Evolutionary conservation across 208 protist genomes (phyloP).

Genomic region (Leishmania arabica): DNA sequence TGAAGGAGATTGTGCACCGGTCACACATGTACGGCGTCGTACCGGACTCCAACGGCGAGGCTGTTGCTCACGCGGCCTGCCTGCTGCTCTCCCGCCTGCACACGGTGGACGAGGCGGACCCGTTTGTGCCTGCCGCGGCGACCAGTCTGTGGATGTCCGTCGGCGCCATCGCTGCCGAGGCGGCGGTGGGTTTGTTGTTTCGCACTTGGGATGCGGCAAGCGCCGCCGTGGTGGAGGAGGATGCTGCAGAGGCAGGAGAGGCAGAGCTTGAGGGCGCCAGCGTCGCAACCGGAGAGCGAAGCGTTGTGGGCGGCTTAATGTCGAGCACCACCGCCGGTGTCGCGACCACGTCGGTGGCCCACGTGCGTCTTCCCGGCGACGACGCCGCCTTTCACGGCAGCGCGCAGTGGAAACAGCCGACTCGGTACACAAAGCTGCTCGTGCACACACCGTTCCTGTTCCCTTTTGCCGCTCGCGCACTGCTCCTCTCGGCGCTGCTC

Average conservation of each 20-base stretch:
- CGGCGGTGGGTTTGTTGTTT: constrained; percentile 17
- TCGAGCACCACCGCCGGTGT: background rate
- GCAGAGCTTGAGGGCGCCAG: background rate
- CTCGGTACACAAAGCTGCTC: constrained; percentile 69
- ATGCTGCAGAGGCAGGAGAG: constrained; percentile 14
- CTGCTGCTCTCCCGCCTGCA: constrained; percentile 67
- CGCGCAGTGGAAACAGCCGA: constrained; percentile 40
- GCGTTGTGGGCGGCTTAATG: background rate
- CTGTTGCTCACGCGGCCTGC: constrained; percentile 69
- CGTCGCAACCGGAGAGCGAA: background rate
- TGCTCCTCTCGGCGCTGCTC: constrained; percentile 65
- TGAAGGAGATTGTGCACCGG: constrained; percentile 79
- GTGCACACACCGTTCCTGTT: constrained; percentile 72
- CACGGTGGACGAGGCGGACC: constrained; percentile 63
- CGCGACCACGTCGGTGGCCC: background rate
- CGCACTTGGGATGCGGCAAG: constrained; percentile 37
- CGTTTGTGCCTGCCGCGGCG: constrained; percentile 48
- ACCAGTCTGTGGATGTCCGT: constrained; percentile 58
- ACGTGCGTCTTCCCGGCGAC: constrained; percentile 35
- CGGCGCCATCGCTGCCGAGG: constrained; percentile 23
- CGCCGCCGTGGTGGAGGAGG: constrained; percentile 23
- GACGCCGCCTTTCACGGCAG: constrained; percentile 49
- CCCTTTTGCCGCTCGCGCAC: constrained; percentile 69
- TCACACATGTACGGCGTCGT: constrained; percentile 77
- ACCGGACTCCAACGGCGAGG: constrained; percentile 62